phyloP scores from a whole-genome alignment of 2,329 filamentous ascomycete species.

The Chaetomium sp. region DNA sequence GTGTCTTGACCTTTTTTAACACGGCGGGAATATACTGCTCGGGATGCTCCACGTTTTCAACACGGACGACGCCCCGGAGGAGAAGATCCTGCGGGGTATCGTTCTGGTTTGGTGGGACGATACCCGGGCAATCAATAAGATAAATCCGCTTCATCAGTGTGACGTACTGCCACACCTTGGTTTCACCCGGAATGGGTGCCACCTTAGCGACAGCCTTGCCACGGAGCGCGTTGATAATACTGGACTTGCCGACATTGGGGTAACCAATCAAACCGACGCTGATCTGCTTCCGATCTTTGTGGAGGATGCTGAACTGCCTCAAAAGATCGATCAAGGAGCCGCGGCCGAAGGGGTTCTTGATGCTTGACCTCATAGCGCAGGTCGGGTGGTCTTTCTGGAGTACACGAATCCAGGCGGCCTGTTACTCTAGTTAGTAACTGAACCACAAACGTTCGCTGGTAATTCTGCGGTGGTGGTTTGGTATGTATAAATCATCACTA shows the following conservation, averaged over 20 bases:
- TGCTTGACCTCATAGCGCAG: constrained; percentile 86
- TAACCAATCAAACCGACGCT: constrained; percentile 73
- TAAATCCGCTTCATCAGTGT: constrained; percentile 85
- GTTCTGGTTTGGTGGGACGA: constrained; percentile 80
- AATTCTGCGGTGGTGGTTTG: constrained; percentile 16
- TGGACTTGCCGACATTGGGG: constrained; percentile 92
- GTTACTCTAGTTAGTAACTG: constrained; percentile 26
- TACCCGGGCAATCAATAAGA: constrained; percentile 93
- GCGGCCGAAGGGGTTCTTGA: constrained; percentile 96
- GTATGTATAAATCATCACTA: constrained; percentile 93
- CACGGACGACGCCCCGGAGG: constrained; percentile 81
- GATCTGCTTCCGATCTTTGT: constrained; percentile 88
- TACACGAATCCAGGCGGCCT: constrained; percentile 89
- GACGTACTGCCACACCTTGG: constrained; percentile 97
- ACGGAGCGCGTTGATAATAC: constrained; percentile 91
- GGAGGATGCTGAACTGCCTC: constrained; percentile 84
- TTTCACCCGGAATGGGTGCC: constrained; percentile 84
- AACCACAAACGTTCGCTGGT: constrained; percentile 16
- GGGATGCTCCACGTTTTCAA: constrained; percentile 94
- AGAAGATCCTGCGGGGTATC: constrained; percentile 85
- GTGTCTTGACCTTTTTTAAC: constrained; percentile 70
- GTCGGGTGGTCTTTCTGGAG: constrained; percentile 91
- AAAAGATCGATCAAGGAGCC: constrained; percentile 88
- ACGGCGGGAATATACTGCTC: constrained; percentile 91
- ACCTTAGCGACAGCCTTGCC: constrained; percentile 93